A percentile compares a stretch with the other conserved stretches of the same genome.
These are phyloP conservation scores for Glycine tomentella DNA, from an alignment of 306 rosid genomes.

Conservation along the genomic window DNA sequence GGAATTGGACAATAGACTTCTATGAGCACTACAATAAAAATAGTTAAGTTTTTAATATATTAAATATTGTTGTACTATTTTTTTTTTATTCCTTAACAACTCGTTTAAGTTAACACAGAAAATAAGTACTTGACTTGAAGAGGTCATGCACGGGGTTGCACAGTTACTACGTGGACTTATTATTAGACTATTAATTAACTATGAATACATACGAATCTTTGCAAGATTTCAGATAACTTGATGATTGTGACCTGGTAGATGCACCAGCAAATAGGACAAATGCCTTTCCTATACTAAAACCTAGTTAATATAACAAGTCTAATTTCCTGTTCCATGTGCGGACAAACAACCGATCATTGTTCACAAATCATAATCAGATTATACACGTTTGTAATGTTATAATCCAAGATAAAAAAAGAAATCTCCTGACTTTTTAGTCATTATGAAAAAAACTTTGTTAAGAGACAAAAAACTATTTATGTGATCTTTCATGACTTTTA, in stretches of 20 bases:
- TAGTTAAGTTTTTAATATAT: background rate
- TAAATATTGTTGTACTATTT: background rate
- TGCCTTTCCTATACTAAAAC: background rate
- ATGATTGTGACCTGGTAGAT: slow-evolving; percentile 53
- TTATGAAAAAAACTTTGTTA: too few relatives aligned
- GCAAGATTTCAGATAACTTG: slow-evolving; percentile 56
- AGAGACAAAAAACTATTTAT: too few relatives aligned
- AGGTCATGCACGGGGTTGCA: slow-evolving; percentile 4
- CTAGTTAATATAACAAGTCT: slow-evolving; percentile 8
- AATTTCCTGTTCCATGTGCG: slow-evolving; percentile 7
- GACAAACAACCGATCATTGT: slow-evolving; percentile 19
- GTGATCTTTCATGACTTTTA: too few relatives aligned
- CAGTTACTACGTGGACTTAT: background rate
- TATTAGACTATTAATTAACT: background rate
- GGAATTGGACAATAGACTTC: background rate
- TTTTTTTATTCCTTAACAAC: background rate
- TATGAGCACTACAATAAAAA: background rate
- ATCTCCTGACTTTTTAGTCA: too few relatives aligned
- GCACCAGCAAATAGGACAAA: slow-evolving; percentile 53
- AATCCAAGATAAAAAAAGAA: slow-evolving; percentile 10
- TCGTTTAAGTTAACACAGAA: background rate
- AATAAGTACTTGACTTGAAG: background rate
- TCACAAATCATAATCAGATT: background rate
- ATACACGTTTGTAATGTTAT: slow-evolving; percentile 3
- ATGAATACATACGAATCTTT: slow-evolving; percentile 48